Evolutionary conservation across 106 monocot genomes (phyloP), one percentile per base, ranked within the genome.

Genomic region (Platanthera guangdongensis): DNA sequence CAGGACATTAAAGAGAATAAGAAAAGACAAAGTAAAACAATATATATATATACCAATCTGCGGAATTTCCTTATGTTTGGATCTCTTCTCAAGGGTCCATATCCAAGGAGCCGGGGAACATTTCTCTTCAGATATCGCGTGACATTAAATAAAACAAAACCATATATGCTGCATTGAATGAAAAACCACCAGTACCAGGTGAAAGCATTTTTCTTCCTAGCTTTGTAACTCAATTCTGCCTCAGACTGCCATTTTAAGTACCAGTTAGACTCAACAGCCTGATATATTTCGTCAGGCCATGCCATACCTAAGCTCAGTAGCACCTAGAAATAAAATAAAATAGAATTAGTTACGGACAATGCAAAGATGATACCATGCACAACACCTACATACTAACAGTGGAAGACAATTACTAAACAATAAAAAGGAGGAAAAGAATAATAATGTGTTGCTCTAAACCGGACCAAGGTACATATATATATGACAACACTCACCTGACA

Each of bases 201-300:
- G 49, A 94, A 81, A 53, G 52, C 73, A 22, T 81, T 78, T 13
- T 48, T 79, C 68, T 90, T 90, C 59, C 90, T 86, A 60, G 83
- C 73, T 77, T 30, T 84, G 62, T 83, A 80, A 83, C 83, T 90
- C 12, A 88, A 73, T 87, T 94, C 90, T 39, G 94, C 90, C 73
- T 88, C 86, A 52, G 90, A 84, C 71, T 94, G 94, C 94, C 94
- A 94, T 83, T 90, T 81, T 55, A 94, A 81, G 80, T 88, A 94
- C 94, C 94, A 94, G 72, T 90, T 88, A 57, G 90, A 85, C 12
- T 81, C 94, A 55, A 88, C 90, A 83, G 88, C 83, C 78, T 94
- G 90, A 84, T 90, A 79, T 72, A 78, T 86, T 86, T 90, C 94
- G 79, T 94, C 90, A 75, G 94, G 90, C 94, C 94, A 94, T 16